These are phyloP conservation scores for Leccinum olivaceopallidum DNA, from an alignment of 768 basidiomycete genomes.

Conservation along the genomic window DNA sequence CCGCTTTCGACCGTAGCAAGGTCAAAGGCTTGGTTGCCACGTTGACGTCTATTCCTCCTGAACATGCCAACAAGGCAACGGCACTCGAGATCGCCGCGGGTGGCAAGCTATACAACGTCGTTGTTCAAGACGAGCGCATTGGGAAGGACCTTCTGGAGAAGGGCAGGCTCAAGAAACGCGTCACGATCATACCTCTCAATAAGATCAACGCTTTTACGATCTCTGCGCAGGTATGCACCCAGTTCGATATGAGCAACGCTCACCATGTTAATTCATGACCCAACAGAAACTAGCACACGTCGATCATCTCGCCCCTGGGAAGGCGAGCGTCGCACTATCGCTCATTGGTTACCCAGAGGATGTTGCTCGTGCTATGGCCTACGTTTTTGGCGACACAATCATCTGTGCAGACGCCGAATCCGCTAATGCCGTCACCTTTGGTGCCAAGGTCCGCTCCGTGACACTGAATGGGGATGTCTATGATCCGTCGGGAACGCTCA, in stretches of 20 bases:
- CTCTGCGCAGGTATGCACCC: conserved; percentile 45
- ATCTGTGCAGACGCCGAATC: conserved; percentile 88
- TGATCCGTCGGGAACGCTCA: conserved; percentile 92
- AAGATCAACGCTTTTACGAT: conserved; percentile 75
- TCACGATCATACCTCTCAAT: conserved; percentile 92
- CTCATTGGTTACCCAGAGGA: conserved; percentile 82
- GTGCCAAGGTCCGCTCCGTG: conserved; percentile 70
- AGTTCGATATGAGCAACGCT: neutral
- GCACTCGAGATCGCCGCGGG: conserved; percentile 94
- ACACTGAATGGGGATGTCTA: conserved; percentile 96
- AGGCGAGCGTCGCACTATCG: conserved; percentile 85
- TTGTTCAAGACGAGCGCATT: conserved; percentile 88
- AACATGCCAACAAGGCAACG: conserved; percentile 77
- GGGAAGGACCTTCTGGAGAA: conserved; percentile 83
- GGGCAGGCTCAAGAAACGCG: conserved; percentile 77
- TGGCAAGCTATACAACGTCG: conserved; percentile 87
- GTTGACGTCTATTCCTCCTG: conserved; percentile 72
- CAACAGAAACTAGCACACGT: conserved; percentile 76
- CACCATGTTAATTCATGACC: neutral
- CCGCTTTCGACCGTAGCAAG: conserved; percentile 77
- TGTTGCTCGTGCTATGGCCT: conserved; percentile 86
- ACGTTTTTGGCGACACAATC: conserved; percentile 91
- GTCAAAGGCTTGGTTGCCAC: conserved; percentile 93
- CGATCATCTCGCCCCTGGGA: conserved; percentile 68
- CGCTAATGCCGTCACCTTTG: conserved; percentile 88